Percentiles rank a stretch among this genome's conserved stretches.
These are phyloP conservation scores for Knufia petricola DNA, from an alignment of 2,329 filamentous ascomycete species.

Conservation along the genomic window DNA sequence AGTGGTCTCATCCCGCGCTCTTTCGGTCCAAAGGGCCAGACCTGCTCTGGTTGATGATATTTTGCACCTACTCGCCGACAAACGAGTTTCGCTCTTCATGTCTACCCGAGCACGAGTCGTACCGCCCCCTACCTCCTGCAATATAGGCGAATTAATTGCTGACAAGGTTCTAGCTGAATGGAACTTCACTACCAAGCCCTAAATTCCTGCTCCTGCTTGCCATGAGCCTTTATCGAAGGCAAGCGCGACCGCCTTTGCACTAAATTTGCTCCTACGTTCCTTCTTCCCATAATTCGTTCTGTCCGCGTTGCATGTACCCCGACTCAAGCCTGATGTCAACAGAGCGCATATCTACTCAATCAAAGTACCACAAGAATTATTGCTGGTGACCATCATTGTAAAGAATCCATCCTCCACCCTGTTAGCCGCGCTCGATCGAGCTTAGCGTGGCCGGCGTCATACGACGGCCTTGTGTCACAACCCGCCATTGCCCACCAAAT, in stretches of 20 bases:
- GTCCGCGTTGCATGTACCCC: not conserved
- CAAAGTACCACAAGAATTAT: conserved; percentile 8
- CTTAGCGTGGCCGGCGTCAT: not conserved
- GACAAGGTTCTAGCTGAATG: too few relatives aligned
- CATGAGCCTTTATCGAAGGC: not conserved
- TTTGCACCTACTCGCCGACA: too few relatives aligned
- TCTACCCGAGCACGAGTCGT: too few relatives aligned
- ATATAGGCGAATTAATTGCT: too few relatives aligned
- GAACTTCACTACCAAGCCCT: too few relatives aligned
- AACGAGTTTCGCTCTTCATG: too few relatives aligned
- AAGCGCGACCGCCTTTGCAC: not conserved
- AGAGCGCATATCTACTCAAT: not conserved
- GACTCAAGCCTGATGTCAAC: not conserved
- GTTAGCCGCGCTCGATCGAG: not conserved
- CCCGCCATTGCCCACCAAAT: conserved; percentile 27
- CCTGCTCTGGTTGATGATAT: too few relatives aligned
- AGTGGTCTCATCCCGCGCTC: too few relatives aligned
- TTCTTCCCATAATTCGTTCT: not conserved
- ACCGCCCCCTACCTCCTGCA: too few relatives aligned
- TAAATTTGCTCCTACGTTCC: not conserved
- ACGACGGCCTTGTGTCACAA: conserved; percentile 8
- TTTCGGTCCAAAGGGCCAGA: too few relatives aligned
- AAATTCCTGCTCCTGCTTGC: not conserved
- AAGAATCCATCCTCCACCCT: conserved; percentile 11
- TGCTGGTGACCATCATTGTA: not conserved